phyloP scores from a whole-genome alignment of 306 rosid species.

The Lotus japonicus region DNA sequence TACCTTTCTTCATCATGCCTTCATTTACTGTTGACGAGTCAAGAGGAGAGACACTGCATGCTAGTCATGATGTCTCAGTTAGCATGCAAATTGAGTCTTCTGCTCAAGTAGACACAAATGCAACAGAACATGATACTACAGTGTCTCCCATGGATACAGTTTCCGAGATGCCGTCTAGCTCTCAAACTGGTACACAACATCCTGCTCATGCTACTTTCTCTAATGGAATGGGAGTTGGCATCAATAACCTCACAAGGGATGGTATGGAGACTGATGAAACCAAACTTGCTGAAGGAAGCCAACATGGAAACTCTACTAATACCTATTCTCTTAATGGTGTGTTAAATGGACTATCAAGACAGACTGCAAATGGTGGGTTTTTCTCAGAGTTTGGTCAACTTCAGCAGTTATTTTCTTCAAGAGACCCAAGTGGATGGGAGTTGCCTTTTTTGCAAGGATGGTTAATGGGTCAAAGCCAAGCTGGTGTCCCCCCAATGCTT shows the following conservation, averaged over 20 bases:
- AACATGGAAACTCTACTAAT: conserved; percentile 33
- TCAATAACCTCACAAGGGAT: conserved; percentile 26
- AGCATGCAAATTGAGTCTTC: conserved; percentile 58
- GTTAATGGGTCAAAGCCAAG: conserved; percentile 93
- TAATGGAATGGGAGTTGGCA: conserved; percentile 35
- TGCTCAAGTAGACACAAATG: conserved; percentile 54
- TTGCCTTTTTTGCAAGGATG: conserved; percentile 92
- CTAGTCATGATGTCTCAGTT: conserved; percentile 47
- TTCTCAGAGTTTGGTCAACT: conserved; percentile 30
- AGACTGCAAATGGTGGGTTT: conserved; percentile 30
- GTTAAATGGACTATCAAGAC: conserved; percentile 32
- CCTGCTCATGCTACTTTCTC: conserved; percentile 25
- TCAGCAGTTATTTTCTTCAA: conserved; percentile 45
- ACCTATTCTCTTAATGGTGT: conserved; percentile 29
- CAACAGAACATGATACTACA: conserved; percentile 57
- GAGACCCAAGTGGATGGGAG: conserved; percentile 72
- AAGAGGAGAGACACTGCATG: conserved; percentile 50
- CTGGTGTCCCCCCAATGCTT: conserved; percentile 46
- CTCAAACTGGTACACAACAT: conserved; percentile 26
- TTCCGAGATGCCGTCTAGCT: conserved; percentile 28
- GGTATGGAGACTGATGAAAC: conserved; percentile 46
- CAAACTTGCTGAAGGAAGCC: conserved; percentile 30
- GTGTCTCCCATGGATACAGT: conserved; percentile 66
- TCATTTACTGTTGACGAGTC: conserved; percentile 58
- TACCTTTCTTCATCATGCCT: conserved; percentile 63